Base-by-base conservation (phyloP, 1,284 basidiomycete genomes). In the Psilocybe mexicana region DNA sequence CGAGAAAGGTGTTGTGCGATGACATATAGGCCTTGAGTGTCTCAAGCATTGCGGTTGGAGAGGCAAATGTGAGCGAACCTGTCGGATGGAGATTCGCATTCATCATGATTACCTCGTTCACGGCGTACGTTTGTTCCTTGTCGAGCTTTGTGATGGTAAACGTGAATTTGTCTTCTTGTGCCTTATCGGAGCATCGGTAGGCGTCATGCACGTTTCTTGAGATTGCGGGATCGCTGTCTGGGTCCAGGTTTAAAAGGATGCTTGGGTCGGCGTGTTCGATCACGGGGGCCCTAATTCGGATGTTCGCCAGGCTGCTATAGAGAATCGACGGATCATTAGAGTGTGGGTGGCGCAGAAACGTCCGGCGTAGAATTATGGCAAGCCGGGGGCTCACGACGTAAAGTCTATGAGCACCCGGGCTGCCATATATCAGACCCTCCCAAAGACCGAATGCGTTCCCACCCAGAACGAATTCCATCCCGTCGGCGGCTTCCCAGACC, bases 401-500 rank as follows among this genome's bases (percentile, higher is more conserved):
- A 24, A 72, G 24, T 25, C 63, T 65, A 56, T 70, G 66, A 54
- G 67, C 61, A 3, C 59, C 61, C 33, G 60, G 52, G 30, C 46
- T 61, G 42, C 54, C 63, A 53, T 59, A 57, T 6, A 65, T 63
- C 26, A 60, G 30, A 3, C 70, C 69, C 47, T 71, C 70, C 68
- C 64, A 65, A 6, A 70, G 61, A 0, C 69, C 67, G 49, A 70
- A 71, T 7, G 60, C 59, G 36, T 70, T 68, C 6, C 66, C 62
- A 24, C 66, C 60, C 26, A 71, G 50, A 18, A 72, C 62, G 46
- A 72, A 72, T 53, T 70, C 69, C 3, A 59, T 55, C 6, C 56
- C 67, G 23, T 63, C 62, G 26, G 68, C 65, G 14, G 68, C 69
- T 55, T 67, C 64, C 70, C 70, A 69, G 54, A 73, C 61, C 28